Base-by-base conservation (phyloP, 2,329 filamentous ascomycete species). In the Calonectria pseudoturangicola region DNA sequence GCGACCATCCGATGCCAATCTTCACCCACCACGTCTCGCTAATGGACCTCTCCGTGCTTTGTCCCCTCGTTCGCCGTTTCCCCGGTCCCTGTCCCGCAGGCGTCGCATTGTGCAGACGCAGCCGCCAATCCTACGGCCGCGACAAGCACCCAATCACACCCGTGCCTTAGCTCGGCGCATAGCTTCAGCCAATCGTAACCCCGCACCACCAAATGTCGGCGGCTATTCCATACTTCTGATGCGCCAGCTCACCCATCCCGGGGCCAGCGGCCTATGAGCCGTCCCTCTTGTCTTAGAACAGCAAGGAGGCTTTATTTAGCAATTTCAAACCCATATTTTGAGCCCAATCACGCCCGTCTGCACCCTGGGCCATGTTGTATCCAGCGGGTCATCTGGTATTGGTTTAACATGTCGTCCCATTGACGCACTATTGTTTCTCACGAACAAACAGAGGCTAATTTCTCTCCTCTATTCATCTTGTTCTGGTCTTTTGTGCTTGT, bases 151-250 rank as follows among this genome's bases (percentile, higher is more conserved):
- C 81, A 81, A 82, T 81, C 79, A 81, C 72, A 74, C 66, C 33
- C 1, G 56, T 66, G 60, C 64, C 65, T 50, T 56, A 67, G 67
- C 62, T 73, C 69, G 79, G 82, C 82, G 82, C 80, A 68, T 79
- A 83, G 56, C 48, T 43, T 18, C 60, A 65, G 48, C 82, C 82
- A 84, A 84, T 83, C 64, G 77, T 39, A 68, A 58, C 47, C n/a
- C 70, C 51, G 50, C 56, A 67, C 68, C 69, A 28, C 76, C 68
- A 67, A 74, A 74, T 68, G 67, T 73, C 77, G 83, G 86, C 86
- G 86, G 83, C 83, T 86, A 84, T 83, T 81, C 79, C 80, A 83
- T 73, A 83, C 83, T 54, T 70, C 65, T 50, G 68, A 72, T 80
- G 75, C 75, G 71, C 76, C 77, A 80, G 75, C 70, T 73, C 73